Conservation (phyloP, 2,329 filamentous ascomycete species). For the Neonectria sp. region DNA sequence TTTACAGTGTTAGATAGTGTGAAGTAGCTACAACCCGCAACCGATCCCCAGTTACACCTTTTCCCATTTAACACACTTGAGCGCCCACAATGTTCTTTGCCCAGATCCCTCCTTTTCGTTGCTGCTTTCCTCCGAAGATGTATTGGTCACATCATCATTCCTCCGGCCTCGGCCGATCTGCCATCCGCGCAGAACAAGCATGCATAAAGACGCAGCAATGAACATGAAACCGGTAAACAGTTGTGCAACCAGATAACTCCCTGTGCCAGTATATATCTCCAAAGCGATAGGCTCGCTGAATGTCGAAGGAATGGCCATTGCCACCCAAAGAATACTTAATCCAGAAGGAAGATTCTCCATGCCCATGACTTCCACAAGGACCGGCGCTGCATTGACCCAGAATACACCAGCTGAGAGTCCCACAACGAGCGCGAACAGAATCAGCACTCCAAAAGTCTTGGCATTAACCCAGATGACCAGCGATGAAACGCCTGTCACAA, state of each 20-base stretch:
- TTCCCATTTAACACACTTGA: background rate
- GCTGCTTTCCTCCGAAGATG: background rate
- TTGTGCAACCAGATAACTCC: constrained; percentile 33
- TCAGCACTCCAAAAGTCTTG: constrained; percentile 23
- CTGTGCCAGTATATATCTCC: constrained; percentile 24
- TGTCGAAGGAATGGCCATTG: constrained; percentile 20
- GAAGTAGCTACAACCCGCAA: too few relatives aligned
- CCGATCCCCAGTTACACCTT: background rate
- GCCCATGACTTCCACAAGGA: constrained; percentile 30
- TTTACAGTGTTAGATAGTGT: too few relatives aligned
- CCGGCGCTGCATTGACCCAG: constrained; percentile 29
- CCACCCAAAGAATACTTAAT: constrained; percentile 33
- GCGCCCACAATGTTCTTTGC: background rate
- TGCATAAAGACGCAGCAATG: constrained; percentile 13
- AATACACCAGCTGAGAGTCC: constrained; percentile 27
- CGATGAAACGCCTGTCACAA: constrained; percentile 14
- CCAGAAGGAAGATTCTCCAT: constrained; percentile 25
- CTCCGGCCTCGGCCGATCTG: background rate
- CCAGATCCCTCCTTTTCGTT: background rate
- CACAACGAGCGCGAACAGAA: constrained; percentile 18
- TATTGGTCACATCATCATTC: background rate
- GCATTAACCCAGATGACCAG: constrained; percentile 33
- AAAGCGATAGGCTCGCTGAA: constrained; percentile 35
- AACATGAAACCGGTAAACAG: constrained; percentile 32
- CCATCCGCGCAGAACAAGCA: constrained; percentile 13